A percentile compares a stretch with the other conserved stretches of the same genome.
phyloP scores from a whole-genome alignment of 768 basidiomycete species.

The Termitomyces sp. region DNA sequence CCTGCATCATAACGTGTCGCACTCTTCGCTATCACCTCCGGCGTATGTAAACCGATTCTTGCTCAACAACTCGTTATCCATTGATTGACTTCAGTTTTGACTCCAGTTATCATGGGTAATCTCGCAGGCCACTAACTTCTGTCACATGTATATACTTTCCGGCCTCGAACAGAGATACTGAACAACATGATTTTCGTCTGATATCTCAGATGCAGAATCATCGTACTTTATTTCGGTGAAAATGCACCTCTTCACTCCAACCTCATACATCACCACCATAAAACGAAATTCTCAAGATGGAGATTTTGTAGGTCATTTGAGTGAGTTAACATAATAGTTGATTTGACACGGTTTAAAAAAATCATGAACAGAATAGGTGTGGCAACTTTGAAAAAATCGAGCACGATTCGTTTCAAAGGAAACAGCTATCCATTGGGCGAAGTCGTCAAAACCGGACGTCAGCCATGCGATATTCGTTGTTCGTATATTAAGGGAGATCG shows the following conservation, averaged over 20 bases:
- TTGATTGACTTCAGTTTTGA: not conserved
- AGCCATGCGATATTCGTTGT: constrained; percentile 17
- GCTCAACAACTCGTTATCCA: no score
- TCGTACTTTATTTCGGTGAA: constrained; percentile 43
- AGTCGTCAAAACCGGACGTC: constrained; percentile 26
- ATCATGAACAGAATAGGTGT: constrained; percentile 25
- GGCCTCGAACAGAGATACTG: constrained; percentile 27
- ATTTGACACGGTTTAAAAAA: not conserved
- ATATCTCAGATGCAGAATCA: constrained; percentile 22
- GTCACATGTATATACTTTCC: constrained; percentile 40
- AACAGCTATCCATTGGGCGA: constrained; percentile 34
- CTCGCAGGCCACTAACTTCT: constrained; percentile 23
- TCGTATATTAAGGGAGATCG: not conserved
- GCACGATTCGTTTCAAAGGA: constrained; percentile 31
- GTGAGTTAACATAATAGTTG: constrained; percentile 24
- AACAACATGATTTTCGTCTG: constrained; percentile 35
- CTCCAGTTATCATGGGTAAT: constrained; percentile 8
- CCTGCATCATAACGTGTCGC: constrained; percentile 17
- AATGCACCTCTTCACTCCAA: constrained; percentile 47
- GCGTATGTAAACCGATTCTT: constrained; percentile 15
- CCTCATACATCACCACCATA: constrained; percentile 43
- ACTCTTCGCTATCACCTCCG: constrained; percentile 21
- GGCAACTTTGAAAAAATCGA: constrained; percentile 23
- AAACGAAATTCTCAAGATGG: constrained; percentile 36
- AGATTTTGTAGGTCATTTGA: constrained; percentile 48